Percentiles rank a stretch among this genome's conserved stretches.
Conservation (phyloP, 768 basidiomycete genomes). For the Amylocystis lapponica region DNA sequence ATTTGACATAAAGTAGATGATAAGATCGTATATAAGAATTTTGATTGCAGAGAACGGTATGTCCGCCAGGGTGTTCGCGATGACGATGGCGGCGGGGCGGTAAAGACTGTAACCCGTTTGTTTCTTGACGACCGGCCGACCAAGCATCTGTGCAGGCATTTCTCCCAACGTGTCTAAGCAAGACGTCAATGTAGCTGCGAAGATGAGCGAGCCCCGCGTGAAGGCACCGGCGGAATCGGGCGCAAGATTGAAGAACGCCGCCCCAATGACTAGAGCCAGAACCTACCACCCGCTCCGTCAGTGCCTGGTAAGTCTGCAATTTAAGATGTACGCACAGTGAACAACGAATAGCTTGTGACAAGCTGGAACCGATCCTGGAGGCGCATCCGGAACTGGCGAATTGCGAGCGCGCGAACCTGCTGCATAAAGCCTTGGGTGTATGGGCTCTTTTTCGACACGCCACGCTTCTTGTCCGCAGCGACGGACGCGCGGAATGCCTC, state of each 20-base stretch:
- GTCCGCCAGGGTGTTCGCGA: conserved; percentile 65
- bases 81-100: conserved; percentile 54
- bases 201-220: conserved; percentile 80
- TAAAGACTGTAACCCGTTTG: conserved; percentile 65
- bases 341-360: conserved; percentile 60
- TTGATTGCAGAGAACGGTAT: conserved; percentile 61
- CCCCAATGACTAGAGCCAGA: conserved; percentile 65
- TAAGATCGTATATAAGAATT: conserved; percentile 54
- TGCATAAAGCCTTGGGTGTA: conserved; percentile 76
- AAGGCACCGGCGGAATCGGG: conserved; percentile 76
- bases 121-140: conserved; percentile 69
- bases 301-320: background rate
- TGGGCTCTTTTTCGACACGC: conserved; percentile 71
- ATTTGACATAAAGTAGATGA: conserved; percentile 64
- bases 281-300: conserved; percentile 25
- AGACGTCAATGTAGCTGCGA: conserved; percentile 60
- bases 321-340: conserved; percentile 41
- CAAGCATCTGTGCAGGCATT: conserved; percentile 75
- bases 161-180: conserved; percentile 71
- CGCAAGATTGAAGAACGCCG: conserved; percentile 69
- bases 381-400: conserved; percentile 67
- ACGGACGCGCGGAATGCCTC: conserved; percentile 76
- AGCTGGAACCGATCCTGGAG: conserved; percentile 78
- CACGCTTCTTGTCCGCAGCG: conserved; percentile 68
- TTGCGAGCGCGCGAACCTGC: conserved; percentile 66